These are phyloP conservation scores for Primulina eburnea DNA, from an alignment of 257 asterid genomes.

Conservation along the genomic window DNA sequence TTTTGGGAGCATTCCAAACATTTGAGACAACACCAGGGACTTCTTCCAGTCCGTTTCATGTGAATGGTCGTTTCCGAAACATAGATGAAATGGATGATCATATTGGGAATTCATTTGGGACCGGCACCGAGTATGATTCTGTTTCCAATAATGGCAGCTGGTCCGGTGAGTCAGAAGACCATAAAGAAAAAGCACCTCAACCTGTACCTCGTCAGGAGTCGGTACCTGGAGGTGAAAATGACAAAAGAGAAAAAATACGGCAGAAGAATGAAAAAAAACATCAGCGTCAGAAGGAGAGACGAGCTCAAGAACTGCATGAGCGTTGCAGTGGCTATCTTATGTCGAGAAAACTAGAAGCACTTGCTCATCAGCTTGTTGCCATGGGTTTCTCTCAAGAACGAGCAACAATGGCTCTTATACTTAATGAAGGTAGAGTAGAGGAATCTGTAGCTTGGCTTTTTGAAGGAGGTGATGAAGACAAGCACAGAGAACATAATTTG, in stretches of 20 bases:
- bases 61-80: conserved; percentile 73
- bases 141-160: conserved; percentile 87
- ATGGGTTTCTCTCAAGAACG: conserved; percentile 95
- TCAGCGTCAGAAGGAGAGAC: conserved; percentile 72
- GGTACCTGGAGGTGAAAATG: conserved; percentile 67
- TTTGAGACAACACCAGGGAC: conserved; percentile 60
- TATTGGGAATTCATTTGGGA: conserved; percentile 49
- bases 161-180: conserved; percentile 97
- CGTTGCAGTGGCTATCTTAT: conserved; percentile 64
- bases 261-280: conserved; percentile 69
- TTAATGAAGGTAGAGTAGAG: conserved; percentile 89
- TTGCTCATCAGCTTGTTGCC: conserved; percentile 84
- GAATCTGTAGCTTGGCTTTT: conserved; percentile 76
- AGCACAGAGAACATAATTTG: conserved; percentile 46
- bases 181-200: conserved; percentile 47
- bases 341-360: conserved; percentile 68
- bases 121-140: conserved; percentile 62
- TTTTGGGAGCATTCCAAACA: conserved; percentile 66
- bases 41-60: conserved; percentile 46
- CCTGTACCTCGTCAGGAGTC: conserved; percentile 40
- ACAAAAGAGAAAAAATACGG: conserved; percentile 63
- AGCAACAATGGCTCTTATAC: conserved; percentile 91
- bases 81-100: conserved; percentile 83
- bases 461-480: conserved; percentile 53
- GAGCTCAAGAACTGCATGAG: conserved; percentile 71